Conservation (phyloP, 768 basidiomycete species). For the Russula lepida region DNA sequence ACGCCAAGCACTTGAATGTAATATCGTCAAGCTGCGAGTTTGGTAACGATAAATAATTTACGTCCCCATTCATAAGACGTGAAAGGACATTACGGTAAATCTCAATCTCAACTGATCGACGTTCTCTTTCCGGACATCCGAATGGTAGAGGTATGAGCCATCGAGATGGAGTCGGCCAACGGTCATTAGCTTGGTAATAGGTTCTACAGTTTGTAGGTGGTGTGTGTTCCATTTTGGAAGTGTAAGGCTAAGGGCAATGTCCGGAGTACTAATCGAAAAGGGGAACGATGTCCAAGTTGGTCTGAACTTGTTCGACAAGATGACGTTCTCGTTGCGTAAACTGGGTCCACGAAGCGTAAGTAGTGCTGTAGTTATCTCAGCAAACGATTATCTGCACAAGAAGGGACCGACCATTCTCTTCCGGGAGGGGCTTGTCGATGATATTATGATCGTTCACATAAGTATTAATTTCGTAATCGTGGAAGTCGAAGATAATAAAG, state of each 20-base stretch:
- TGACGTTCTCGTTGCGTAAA: constrained; percentile 42
- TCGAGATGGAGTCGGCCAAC: constrained; percentile 47
- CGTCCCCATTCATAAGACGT: background rate
- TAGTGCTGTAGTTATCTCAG: constrained; percentile 44
- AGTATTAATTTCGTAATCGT: constrained; percentile 68
- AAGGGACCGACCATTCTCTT: constrained; percentile 67
- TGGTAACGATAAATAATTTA: background rate
- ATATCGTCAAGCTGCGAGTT: constrained; percentile 40
- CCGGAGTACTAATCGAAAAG: constrained; percentile 53
- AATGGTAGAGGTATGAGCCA: constrained; percentile 68
- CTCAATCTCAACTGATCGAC: constrained; percentile 71
- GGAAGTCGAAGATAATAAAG: constrained; percentile 55
- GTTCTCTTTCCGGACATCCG: constrained; percentile 56
- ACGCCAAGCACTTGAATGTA: constrained; percentile 68
- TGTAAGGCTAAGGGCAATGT: constrained; percentile 49
- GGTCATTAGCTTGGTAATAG: constrained; percentile 55
- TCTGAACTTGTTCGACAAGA: constrained; percentile 66
- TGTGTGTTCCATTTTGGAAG: constrained; percentile 89
- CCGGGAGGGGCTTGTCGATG: constrained; percentile 76
- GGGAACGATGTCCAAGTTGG: constrained; percentile 60
- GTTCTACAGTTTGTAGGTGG: constrained; percentile 52
- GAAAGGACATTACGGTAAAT: constrained; percentile 43
- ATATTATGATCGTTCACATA: constrained; percentile 97
- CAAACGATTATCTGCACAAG: background rate
- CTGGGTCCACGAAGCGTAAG: constrained; percentile 54